Evolutionary conservation across 345 rosid genomes (phyloP).

Genomic region (Cochlearia excelsa): DNA sequence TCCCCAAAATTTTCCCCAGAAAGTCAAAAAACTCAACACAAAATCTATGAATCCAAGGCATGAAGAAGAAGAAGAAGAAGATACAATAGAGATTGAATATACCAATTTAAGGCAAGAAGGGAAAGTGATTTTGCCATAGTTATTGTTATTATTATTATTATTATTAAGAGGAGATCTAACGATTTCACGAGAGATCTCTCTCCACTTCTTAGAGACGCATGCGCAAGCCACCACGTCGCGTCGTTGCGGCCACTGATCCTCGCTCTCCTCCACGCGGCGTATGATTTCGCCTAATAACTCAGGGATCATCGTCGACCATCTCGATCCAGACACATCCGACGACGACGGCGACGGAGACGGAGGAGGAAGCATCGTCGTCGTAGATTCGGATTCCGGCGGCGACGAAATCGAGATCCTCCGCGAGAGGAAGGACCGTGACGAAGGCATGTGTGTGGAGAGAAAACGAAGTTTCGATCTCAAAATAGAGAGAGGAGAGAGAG

Average conservation of each 20-base stretch:
- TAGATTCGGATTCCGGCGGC: neutral
- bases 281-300: slow-evolving; percentile 78
- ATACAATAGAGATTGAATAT: neutral
- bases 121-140: slow-evolving; percentile 64
- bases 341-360: neutral
- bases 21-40: neutral
- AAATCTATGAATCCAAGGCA: neutral
- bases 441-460: slow-evolving; percentile 44
- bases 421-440: slow-evolving; percentile 52
- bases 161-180: slow-evolving; percentile 41
- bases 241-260: slow-evolving; percentile 74
- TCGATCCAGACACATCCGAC: slow-evolving; percentile 34
- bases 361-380: slow-evolving; percentile 28
- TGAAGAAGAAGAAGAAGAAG: neutral
- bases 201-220: slow-evolving; percentile 85
- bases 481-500: slow-evolving; percentile 17
- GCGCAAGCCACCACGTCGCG: slow-evolving; percentile 67
- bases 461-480: slow-evolving; percentile 16
- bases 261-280: slow-evolving; percentile 68
- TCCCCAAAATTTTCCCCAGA: neutral
- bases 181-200: slow-evolving; percentile 60
- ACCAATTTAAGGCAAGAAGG: slow-evolving; percentile 94
- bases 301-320: slow-evolving; percentile 74
- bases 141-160: neutral
- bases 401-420: slow-evolving; percentile 62